Percentiles rank a stretch among this genome's conserved stretches.
These are phyloP conservation scores for Calendula officinalis DNA, from an alignment of 129 eudicot genomes.

Conservation along the genomic window DNA sequence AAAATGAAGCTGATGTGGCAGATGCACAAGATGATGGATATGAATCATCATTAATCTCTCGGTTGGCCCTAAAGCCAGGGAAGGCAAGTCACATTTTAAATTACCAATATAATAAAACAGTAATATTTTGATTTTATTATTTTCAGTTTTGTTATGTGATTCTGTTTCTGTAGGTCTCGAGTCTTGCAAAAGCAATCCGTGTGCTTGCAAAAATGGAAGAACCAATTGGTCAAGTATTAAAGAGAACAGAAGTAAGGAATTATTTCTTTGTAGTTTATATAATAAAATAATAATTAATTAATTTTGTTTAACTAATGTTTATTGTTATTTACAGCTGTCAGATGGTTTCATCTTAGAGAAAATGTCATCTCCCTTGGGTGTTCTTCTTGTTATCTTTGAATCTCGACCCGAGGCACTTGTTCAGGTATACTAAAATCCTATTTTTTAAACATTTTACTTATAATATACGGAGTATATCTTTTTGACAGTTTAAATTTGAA, in stretches of 20 bases:
- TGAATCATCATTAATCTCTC: constrained; percentile 66
- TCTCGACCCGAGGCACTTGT: constrained; percentile 98
- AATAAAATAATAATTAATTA: background rate
- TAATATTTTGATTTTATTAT: background rate
- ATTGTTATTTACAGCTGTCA: constrained; percentile 59
- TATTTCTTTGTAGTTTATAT: background rate
- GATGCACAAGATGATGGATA: constrained; percentile 71
- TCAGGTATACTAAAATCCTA: constrained; percentile 54
- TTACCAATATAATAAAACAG: background rate
- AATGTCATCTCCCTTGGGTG: constrained; percentile 88
- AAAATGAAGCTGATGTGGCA: constrained; percentile 83
- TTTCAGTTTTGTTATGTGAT: background rate
- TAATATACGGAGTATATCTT: background rate
- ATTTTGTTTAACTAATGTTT: constrained; percentile 20
- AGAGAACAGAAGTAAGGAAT: constrained; percentile 76
- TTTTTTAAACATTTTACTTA: background rate
- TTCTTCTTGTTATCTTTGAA: constrained; percentile 90
- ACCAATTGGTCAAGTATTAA: constrained; percentile 79
- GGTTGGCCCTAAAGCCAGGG: constrained; percentile 75
- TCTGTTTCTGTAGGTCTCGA: constrained; percentile 43
- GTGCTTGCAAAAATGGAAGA: constrained; percentile 95
- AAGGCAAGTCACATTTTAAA: constrained; percentile 54
- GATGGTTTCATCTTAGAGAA: constrained; percentile 86
- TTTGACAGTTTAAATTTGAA: background rate
- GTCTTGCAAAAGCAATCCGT: constrained; percentile 90